Conservation (phyloP, 2,329 filamentous ascomycete species). For the Zarea fungicola region DNA sequence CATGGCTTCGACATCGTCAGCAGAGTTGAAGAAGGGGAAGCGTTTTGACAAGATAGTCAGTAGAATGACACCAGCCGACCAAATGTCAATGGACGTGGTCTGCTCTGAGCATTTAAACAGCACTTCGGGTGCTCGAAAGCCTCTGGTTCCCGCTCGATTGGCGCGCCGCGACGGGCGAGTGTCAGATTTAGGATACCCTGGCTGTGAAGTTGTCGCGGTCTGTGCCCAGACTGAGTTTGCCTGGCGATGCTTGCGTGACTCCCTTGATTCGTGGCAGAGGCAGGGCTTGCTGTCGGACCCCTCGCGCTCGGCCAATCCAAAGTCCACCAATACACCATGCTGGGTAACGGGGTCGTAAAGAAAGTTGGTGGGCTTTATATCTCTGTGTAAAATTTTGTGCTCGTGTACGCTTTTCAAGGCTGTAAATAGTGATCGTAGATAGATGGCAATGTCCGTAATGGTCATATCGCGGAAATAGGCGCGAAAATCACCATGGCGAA, state of each 20-base stretch:
- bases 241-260: slow-evolving; percentile 57
- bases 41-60: slow-evolving; percentile 88
- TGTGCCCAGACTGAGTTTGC: slow-evolving; percentile 54
- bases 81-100: slow-evolving; percentile 90
- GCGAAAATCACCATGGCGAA: slow-evolving; percentile 90
- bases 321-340: slow-evolving; percentile 93
- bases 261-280: slow-evolving; percentile 64
- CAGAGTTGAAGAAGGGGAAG: slow-evolving; percentile 97
- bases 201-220: slow-evolving; percentile 44
- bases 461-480: slow-evolving; percentile 91
- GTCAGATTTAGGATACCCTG: slow-evolving; percentile 84
- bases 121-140: slow-evolving; percentile 94
- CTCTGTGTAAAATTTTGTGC: slow-evolving; percentile 81
- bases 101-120: slow-evolving; percentile 96
- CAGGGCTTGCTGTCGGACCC: slow-evolving; percentile 75
- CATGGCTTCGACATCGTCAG: slow-evolving; percentile 96
- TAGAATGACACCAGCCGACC: slow-evolving; percentile 95
- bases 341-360: slow-evolving; percentile 78
- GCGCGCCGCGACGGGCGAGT: slow-evolving; percentile 81
- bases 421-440: slow-evolving; percentile 82
- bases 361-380: slow-evolving; percentile 98
- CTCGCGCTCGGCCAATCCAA: slow-evolving; percentile 87
- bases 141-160: slow-evolving; percentile 89
- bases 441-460: slow-evolving; percentile 79
- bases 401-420: slow-evolving; percentile 80